Evolutionary conservation across 2,329 filamentous ascomycete genomes (phyloP).

Genomic region (Cercospora sojina): DNA sequence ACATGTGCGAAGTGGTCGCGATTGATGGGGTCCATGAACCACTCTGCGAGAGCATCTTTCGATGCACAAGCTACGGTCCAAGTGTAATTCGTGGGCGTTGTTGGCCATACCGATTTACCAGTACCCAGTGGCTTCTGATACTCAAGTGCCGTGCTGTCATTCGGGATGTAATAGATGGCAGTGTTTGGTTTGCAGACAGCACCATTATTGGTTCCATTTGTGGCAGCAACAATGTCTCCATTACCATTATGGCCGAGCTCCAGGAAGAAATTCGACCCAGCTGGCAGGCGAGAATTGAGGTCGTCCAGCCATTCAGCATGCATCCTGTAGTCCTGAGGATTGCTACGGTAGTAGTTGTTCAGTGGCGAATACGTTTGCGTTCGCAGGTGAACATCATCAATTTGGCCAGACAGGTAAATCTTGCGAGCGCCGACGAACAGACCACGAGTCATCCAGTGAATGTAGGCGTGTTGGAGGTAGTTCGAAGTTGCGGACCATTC

Average conservation of each 20-base stretch:
- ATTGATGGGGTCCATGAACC: conserved; percentile 12
- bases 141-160: conserved; percentile 3
- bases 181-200: conserved; percentile 11
- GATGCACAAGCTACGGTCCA: conserved; percentile 9
- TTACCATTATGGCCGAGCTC: conserved; percentile 17
- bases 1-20: conserved; percentile 14
- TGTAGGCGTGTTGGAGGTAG: conserved; percentile 15
- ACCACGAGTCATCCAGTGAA: conserved; percentile 18
- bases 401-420: conserved; percentile 3
- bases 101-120: conserved; percentile 8
- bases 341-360: conserved; percentile 11
- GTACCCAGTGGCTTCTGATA: conserved; percentile 13
- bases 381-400: conserved; percentile 15
- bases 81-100: conserved; percentile 3
- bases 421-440: conserved; percentile 14
- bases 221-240: conserved; percentile 13
- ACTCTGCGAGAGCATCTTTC: conserved; percentile 1
- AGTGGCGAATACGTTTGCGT: conserved; percentile 7
- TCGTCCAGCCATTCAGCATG: conserved; percentile 12
- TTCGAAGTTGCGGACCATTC: conserved; percentile 13
- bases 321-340: conserved; percentile 11
- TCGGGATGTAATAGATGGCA: conserved; percentile 12
- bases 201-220: conserved; percentile 1
- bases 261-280: conserved; percentile 7
- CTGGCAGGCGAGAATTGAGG: conserved; percentile 9